Percentiles rank a stretch among this genome's conserved stretches.
Evolutionary conservation across 176 grass and related monocot species (phyloP).

Genomic region (Oropetium thomaeum): DNA sequence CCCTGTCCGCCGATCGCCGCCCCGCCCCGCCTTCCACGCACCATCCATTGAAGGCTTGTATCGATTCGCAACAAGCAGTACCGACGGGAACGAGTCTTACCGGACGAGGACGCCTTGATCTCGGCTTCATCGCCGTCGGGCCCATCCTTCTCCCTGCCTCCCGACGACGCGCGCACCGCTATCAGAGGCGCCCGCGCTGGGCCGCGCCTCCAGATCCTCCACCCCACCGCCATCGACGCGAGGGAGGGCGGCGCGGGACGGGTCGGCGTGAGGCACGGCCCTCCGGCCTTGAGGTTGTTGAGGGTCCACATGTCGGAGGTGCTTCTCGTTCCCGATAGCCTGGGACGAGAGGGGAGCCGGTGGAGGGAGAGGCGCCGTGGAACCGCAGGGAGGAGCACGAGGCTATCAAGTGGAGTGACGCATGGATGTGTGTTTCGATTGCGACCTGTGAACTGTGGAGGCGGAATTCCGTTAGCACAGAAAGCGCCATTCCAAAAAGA

Average conservation of each 20-base stretch:
- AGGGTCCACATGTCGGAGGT: slow-evolving; percentile 61
- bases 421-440: neutral
- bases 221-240: slow-evolving; percentile 17
- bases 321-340: too few species aligned
- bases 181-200: slow-evolving; percentile 27
- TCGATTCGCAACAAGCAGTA: neutral
- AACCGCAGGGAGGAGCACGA: slow-evolving; percentile 5
- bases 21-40: too few species aligned
- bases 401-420: neutral
- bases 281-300: slow-evolving; percentile 54
- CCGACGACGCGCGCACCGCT: slow-evolving; percentile 47
- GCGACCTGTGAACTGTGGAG: neutral
- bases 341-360: neutral
- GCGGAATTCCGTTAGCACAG: neutral
- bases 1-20: too few species aligned
- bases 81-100: slow-evolving; percentile 26
- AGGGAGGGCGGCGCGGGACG: slow-evolving; percentile 6
- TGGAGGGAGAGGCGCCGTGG: neutral
- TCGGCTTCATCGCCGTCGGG: slow-evolving; percentile 32
- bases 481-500: slow-evolving; percentile 27
- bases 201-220: slow-evolving; percentile 31
- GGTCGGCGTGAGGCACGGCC: slow-evolving; percentile 40
- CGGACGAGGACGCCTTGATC: slow-evolving; percentile 43
- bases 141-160: slow-evolving; percentile 32
- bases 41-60: too few species aligned